Evolutionary conservation across 768 basidiomycete genomes (phyloP), one percentile per base, ranked within the genome.

Genomic region (Phylloporus sp.): DNA sequence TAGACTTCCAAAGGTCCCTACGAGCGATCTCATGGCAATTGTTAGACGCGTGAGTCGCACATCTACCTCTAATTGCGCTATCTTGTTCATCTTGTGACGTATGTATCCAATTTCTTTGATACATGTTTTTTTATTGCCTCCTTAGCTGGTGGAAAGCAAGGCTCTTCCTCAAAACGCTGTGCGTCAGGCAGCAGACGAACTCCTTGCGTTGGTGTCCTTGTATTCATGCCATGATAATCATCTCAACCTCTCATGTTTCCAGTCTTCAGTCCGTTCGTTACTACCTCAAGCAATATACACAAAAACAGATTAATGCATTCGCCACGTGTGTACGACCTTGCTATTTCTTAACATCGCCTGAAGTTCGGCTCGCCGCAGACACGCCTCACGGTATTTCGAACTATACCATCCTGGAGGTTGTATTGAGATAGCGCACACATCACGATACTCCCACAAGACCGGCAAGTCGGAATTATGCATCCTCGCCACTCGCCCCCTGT

Each of bases 381-480:
- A 93, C 66, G 90, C 88, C 36, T 91, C 88, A 39, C 87, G 91
- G 31, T 93, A 93, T 69, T 85, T 92, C 61, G 90, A 92, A 65
- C 79, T 93, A 39, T 93, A 93, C 69, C 77, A 88, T 59, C 88
- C 91, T 28, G 78, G 79, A 11, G 91, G 91, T 45, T 83, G 79
- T 51, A 91, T 93, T 57, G 91, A 93, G 72, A 91, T 93, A 56
- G 84, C 90, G 3, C 89, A 91, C 70, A 93, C 91, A 0, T 90
- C 88, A 26, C 82, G 91, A 24, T 93, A 93, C 67, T 84, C 90
- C 36, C 85, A 90, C 70, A 81, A 80, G 53, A 93, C 91, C 27
- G 91, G 91, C 59, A 93, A 93, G 71, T 88, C 88, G 27, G 91
- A 93, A 65, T 71, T 93, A 13, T 93, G 91, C 60, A 91, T 92